Evolutionary conservation across 148 eudicot species (phyloP).

Genomic region (Cornus suecica): DNA sequence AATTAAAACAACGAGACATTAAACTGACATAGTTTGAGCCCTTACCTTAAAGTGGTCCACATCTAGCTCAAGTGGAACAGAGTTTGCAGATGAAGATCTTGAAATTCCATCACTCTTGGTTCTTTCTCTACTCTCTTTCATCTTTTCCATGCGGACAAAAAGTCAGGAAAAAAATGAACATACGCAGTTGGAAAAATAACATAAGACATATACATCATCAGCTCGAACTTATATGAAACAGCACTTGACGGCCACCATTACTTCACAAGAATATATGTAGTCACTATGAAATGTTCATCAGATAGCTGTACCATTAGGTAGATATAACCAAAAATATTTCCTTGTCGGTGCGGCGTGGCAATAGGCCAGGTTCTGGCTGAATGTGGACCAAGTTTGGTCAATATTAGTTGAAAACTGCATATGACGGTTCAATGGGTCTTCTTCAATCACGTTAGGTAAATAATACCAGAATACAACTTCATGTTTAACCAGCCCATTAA

Average conservation of each 20-base stretch:
- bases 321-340: too few relatives aligned
- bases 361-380: too few relatives aligned
- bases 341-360: too few relatives aligned
- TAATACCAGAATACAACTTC: too few relatives aligned
- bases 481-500: too few relatives aligned
- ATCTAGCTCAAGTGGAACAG: constrained; percentile 66
- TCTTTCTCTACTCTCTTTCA: constrained; percentile 48
- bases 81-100: constrained; percentile 37
- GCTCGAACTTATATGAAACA: not conserved
- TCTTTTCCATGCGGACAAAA: constrained; percentile 19
- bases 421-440: too few relatives aligned
- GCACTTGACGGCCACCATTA: not conserved
- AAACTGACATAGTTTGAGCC: not conserved
- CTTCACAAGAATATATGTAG: not conserved
- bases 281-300: too few relatives aligned
- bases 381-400: too few relatives aligned
- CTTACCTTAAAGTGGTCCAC: constrained; percentile 93
- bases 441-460: too few relatives aligned
- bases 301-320: too few relatives aligned
- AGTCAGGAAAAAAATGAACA: not conserved
- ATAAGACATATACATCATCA: not conserved
- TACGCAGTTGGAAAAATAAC: not conserved
- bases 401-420: too few relatives aligned
- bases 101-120: constrained; percentile 28
- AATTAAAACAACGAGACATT: not conserved